These are phyloP conservation scores for Gremmenia infestans DNA, from an alignment of 2,329 filamentous ascomycete genomes.

Conservation along the genomic window DNA sequence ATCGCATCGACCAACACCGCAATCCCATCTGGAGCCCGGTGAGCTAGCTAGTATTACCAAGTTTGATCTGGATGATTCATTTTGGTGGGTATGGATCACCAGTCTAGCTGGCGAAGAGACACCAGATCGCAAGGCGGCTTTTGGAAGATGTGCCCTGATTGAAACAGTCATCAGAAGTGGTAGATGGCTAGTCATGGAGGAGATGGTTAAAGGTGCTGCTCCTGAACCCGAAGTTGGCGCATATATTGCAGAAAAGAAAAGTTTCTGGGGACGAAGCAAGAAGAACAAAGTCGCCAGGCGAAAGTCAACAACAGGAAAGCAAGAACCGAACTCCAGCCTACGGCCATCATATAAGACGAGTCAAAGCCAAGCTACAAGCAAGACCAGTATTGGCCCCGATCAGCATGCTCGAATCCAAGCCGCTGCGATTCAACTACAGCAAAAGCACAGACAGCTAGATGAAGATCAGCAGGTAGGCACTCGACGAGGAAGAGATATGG, in stretches of 20 bases:
- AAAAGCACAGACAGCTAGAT: conserved; percentile 67
- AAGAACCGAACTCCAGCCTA: conserved; percentile 41
- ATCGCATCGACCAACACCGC: conserved; percentile 70
- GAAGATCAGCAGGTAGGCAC: conserved; percentile 43
- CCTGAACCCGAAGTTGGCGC: conserved; percentile 78
- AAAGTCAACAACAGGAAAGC: conserved; percentile 61
- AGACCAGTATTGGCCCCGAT: conserved; percentile 80
- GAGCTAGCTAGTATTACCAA: conserved; percentile 88
- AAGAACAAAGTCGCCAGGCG: conserved; percentile 63
- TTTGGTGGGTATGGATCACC: conserved; percentile 99
- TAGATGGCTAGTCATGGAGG: conserved; percentile 91
- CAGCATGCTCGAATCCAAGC: conserved; percentile 92
- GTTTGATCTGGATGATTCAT: conserved; percentile 86
- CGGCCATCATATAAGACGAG: conserved; percentile 37
- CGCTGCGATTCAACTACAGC: conserved; percentile 78
- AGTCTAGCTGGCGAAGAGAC: conserved; percentile 91
- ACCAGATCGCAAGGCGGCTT: conserved; percentile 78
- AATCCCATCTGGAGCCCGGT: conserved; percentile 74
- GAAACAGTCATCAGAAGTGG: conserved; percentile 79
- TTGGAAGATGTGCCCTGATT: conserved; percentile 86
- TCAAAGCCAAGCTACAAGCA: conserved; percentile 52
- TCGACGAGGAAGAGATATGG: conserved; percentile 52
- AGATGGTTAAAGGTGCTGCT: conserved; percentile 90
- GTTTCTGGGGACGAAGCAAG: conserved; percentile 82
- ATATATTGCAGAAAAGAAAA: conserved; percentile 93